Base-by-base conservation (phyloP, 805 yeast genomes). In the Cyberlindnera nakhonratchasimensis region DNA sequence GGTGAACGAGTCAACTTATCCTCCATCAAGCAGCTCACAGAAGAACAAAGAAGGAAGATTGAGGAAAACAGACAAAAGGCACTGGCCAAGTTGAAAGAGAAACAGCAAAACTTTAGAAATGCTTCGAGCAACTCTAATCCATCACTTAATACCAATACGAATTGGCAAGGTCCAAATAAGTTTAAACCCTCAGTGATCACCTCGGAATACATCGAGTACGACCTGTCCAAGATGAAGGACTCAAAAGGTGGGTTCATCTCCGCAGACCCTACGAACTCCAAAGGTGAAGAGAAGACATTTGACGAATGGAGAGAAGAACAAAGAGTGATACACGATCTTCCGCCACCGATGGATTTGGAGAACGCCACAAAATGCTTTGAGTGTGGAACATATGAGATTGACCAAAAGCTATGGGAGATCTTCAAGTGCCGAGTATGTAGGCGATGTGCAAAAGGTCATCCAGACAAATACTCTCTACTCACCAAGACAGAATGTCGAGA, bases 401-500 rank as follows among this genome's bases (percentile, higher is more conserved):
- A 93, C 57, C 80, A 79, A 36, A 75, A 85, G 39, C 57, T 88
- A 30, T 76, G 67, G 54, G 74, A 82, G 10, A 77, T 79, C n/a
- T 93, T 90, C 66, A 69, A 71, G 14, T 67, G 82, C 22, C 70
- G 86, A 12, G 96, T 90, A 8, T 93, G 99, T 62, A 76, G 82
- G 38, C 69, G 74, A 39, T 93, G 99, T 62, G 79, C 78, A 25
- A 78, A 77, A 53, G 71, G 72, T 45, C 64, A 66, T 18, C 96
- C 96, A 0, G 96, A 93, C 29, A 93, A 93, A 57, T 93, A 91
- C 61, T 78, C 98, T 0, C 63, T 93, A 17, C 65, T 93, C 39
- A 93, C 99, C 7, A 93, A 93, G 64, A 93, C 99, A 0, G 99
- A 93, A 64, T 89, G 96, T 62, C 77, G 80, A 30, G 91, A 86